Conservation (phyloP, 2,329 filamentous ascomycete species). For the Tetracladium maxilliforme region DNA sequence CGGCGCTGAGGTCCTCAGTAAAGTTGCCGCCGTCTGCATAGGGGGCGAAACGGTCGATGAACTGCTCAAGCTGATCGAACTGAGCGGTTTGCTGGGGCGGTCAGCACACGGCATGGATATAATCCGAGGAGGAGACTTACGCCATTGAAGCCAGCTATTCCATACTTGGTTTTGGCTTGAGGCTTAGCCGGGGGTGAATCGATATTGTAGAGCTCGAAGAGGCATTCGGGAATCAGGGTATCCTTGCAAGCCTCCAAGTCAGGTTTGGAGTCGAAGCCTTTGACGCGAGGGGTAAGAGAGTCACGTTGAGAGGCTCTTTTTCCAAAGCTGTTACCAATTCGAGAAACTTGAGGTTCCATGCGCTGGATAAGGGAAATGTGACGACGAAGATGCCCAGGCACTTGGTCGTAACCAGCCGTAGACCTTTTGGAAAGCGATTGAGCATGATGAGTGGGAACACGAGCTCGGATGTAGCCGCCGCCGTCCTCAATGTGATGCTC, state of each 20-base stretch:
- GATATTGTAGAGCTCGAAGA: conserved; percentile 16
- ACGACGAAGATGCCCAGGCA: conserved; percentile 3
- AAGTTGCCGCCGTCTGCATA: conserved; percentile 25
- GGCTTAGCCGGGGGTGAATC: no score
- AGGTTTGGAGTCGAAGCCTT: conserved; percentile 1
- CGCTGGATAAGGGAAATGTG: conserved; percentile 2
- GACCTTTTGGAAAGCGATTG: conserved; percentile 10
- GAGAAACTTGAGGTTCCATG: conserved; percentile 1
- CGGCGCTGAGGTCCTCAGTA: conserved; percentile 14
- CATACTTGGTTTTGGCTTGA: conserved; percentile 8
- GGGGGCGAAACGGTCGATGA: conserved; percentile 29
- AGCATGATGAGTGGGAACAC: conserved; percentile 8
- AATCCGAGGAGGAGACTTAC: no score
- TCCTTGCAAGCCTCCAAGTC: conserved; percentile 12
- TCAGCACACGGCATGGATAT: no score
- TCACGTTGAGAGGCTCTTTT: background rate
- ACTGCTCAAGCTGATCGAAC: conserved; percentile 21
- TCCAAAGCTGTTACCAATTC: background rate
- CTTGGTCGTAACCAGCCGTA: conserved; percentile 11
- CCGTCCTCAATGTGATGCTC: conserved; percentile 19
- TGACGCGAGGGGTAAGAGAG: conserved; percentile 2
- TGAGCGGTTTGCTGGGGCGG: conserved; percentile 14
- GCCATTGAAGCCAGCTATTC: conserved; percentile 12
- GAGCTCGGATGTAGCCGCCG: conserved; percentile 11
- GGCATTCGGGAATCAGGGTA: conserved; percentile 16